phyloP scores from a whole-genome alignment of 148 eudicot genomes.

The Rhododendron ovatum region DNA sequence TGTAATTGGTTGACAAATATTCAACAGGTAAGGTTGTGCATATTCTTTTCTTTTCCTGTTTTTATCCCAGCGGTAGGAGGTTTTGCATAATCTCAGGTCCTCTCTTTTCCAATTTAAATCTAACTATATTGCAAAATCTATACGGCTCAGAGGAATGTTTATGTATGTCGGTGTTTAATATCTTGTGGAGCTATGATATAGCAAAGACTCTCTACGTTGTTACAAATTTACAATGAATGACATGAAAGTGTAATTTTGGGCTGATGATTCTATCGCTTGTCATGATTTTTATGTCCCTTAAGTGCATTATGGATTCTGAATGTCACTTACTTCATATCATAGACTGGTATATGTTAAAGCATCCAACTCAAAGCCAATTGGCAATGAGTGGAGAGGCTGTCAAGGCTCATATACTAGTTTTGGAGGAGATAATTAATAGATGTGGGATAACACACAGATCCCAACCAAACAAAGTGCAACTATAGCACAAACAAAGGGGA shows the following conservation, averaged over 20 bases:
- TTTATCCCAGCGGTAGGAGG: neutral
- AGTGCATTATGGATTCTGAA: neutral
- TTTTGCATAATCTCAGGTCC: neutral
- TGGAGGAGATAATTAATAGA: too few species aligned
- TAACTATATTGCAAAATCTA: neutral
- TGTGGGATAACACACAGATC: too few species aligned
- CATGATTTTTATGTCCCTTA: neutral
- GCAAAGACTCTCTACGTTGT: neutral
- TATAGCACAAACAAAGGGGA: too few species aligned
- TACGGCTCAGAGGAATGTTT: neutral
- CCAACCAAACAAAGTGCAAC: too few species aligned
- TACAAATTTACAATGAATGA: neutral
- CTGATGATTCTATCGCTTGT: neutral
- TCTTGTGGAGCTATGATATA: neutral
- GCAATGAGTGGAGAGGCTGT: too few species aligned
- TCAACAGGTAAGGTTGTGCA: neutral
- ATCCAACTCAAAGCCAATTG: too few species aligned
- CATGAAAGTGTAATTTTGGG: neutral
- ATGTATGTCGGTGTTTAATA: neutral
- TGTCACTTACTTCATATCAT: neutral
- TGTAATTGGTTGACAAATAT: neutral
- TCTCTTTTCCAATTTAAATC: slow-evolving; percentile 2
- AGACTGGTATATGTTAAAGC: neutral
- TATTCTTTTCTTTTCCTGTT: neutral
- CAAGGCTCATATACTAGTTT: too few species aligned